phyloP scores from a whole-genome alignment of 768 basidiomycete genomes.

The Hemileccinum impolitum region DNA sequence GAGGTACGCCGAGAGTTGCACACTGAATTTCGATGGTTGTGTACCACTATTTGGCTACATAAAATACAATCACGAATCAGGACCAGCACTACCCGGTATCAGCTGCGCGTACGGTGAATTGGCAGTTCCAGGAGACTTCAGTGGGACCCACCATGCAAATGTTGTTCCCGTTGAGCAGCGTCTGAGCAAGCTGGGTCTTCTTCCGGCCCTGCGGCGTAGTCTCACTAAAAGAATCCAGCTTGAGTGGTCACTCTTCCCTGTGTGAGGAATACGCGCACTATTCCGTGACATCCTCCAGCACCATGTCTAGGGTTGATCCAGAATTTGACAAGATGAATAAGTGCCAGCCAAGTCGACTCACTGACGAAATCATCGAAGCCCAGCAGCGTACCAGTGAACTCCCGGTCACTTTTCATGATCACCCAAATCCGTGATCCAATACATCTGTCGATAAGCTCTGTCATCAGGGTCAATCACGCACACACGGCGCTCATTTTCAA shows the following conservation, averaged over 20 bases:
- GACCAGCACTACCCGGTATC: conserved; percentile 70
- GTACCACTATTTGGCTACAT: conserved; percentile 25
- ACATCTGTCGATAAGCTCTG: conserved; percentile 95
- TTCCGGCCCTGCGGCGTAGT: conserved; percentile 78
- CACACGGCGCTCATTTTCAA: background rate
- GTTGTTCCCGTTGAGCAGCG: conserved; percentile 89
- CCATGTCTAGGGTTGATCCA: conserved; percentile 61
- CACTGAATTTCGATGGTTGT: conserved; percentile 11
- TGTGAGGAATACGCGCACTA: conserved; percentile 55
- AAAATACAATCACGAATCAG: conserved; percentile 35
- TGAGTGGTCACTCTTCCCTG: background rate
- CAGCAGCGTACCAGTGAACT: conserved; percentile 91
- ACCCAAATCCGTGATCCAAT: conserved; percentile 98
- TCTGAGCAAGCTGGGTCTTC: conserved; percentile 81
- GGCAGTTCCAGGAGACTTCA: background rate
- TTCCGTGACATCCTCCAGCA: conserved; percentile 94
- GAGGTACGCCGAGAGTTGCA: background rate
- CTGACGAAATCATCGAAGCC: conserved; percentile 99
- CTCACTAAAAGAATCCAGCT: conserved; percentile 53
- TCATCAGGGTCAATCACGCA: background rate
- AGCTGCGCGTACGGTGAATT: conserved; percentile 37
- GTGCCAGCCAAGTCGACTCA: conserved; percentile 46
- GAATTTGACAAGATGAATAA: background rate
- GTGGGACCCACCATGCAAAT: conserved; percentile 84
- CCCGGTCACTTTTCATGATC: conserved; percentile 95